Percentiles rank a stretch among this genome's conserved stretches.
phyloP scores from a whole-genome alignment of 225 moss, liverwort and hornwort species.

The Pleurozium schreberi region DNA sequence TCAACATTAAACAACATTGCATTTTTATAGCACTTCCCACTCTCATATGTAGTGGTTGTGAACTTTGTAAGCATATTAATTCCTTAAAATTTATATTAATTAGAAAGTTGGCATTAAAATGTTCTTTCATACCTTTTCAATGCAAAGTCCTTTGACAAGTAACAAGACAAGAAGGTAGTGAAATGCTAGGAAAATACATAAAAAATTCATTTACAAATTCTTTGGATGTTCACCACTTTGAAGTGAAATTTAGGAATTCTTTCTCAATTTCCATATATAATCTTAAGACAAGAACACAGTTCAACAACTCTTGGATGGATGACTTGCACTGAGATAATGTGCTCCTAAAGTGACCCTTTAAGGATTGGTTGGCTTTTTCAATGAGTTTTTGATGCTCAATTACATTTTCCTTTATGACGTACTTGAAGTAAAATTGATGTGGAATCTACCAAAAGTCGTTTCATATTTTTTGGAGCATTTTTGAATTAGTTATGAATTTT shows the following conservation, averaged over 20 bases:
- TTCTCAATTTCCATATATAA: background rate
- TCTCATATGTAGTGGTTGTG: background rate
- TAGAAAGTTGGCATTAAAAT: background rate
- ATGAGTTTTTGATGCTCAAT: too few relatives aligned
- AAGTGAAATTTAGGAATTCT: background rate
- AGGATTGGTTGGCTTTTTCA: too few relatives aligned
- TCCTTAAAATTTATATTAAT: background rate
- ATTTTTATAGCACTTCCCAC: too few relatives aligned
- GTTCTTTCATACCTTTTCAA: background rate
- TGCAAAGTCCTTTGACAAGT: background rate
- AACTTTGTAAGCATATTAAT: background rate
- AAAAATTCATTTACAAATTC: background rate
- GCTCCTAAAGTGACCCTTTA: too few relatives aligned
- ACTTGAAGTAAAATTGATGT: too few relatives aligned
- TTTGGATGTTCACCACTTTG: background rate
- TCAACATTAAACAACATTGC: too few relatives aligned
- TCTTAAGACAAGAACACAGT: fast-evolving
- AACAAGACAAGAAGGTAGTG: background rate
- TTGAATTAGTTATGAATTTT: too few relatives aligned
- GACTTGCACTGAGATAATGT: too few relatives aligned
- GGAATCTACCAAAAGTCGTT: too few relatives aligned
- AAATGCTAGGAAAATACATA: background rate
- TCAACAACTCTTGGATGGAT: fast-evolving
- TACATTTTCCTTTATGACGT: too few relatives aligned
- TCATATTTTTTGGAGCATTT: too few relatives aligned